Evolutionary conservation across 768 basidiomycete genomes (phyloP), one percentile per base, ranked within the genome.

Genomic region (Tulasnella sp.): DNA sequence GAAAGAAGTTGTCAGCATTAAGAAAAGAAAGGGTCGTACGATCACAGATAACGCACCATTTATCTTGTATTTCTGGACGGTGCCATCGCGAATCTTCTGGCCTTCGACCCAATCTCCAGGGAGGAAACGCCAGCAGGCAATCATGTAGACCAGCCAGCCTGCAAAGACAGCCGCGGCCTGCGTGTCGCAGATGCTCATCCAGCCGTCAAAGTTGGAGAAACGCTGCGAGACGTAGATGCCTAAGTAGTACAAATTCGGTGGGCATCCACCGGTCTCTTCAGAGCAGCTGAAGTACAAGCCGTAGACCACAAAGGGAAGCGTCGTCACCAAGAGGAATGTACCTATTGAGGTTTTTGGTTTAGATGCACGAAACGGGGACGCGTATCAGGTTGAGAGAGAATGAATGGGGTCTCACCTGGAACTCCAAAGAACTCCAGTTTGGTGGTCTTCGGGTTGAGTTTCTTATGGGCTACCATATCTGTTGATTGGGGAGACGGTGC

Each of bases 131-230:
- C 93, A 97, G 2, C 87, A 78, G 2, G 80, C 71, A 49, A 97
- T 78, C 63, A 81, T 85, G 70, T 85, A 98, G n/a, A 80, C 73
- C 71, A 96, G 97, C 93, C 94, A 99, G 0, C 70, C 89, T 43
- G 86, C 68, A 72, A 97, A 98, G 15, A 85, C 77, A 21, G 81
- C 64, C 1, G 79, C 66, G 0, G 92, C 92, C 59, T 93, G 74
- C 0, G 80, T 79, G 66, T 97, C 92, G 85, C 88, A 96, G 1
- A 96, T 77, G 19, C 74, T 70, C 46, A 73, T 76, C 84, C 87
- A 93, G 80, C 80, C 92, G 17, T 72, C 67, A 4, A 67, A 62
- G 64, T 72, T 70, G 4, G 77, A 73, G 7, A 88, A 62, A 0
- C 82, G 71, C 17, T 73, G 66, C 29, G 76, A 63, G 53, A 84